Base-by-base conservation (phyloP, 2,329 filamentous ascomycete species). In the Aotearoamyces nothofagi region DNA sequence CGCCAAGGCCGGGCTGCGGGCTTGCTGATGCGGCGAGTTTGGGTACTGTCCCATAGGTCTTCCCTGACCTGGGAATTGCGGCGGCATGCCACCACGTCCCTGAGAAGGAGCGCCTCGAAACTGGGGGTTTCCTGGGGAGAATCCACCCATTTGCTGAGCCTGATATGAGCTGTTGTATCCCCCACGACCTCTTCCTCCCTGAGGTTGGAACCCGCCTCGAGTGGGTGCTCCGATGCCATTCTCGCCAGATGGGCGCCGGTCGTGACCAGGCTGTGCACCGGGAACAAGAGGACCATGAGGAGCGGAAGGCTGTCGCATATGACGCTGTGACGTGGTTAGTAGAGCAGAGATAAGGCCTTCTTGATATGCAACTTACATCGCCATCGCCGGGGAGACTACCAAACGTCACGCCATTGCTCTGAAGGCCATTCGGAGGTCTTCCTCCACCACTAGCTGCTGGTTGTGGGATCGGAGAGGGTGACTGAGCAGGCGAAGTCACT, bases 401-500 rank as follows among this genome's bases (percentile, higher is more conserved):
- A 60, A 93, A 94, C 43, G 61, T 69, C 29, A 81, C 69, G 53
- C 77, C 74, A 46, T 72, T 76, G 26, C 69, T 69, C 41, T 78
- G 72, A 39, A 83, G 66, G 39, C 69, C 69, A 17, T 82, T 78
- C 24, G 84, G 83, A 42, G 86, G 86, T 46, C 83, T 63, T 31
- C 75, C 82, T 31, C 75, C 82, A 47, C 84, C 90, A 46, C 76
- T 80, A 17, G 77, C 75, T 31, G 78, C 71, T 29, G 84, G 82
- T 54, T 87, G 81, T 17, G 90, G 87, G 43, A 96, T 96, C 4
- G 90, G 90, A 23, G 82, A 87, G 4, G 90, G 90, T 25, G 87
- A 94, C 42, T 79, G 77, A 27, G 80, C 75, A 5, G 90, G 90
- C 25, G 86, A 92, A 26, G 75, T 74, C 29, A 87, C 69, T 44